Base-by-base conservation (phyloP, 1,284 basidiomycete genomes). In the Butyriboletus appendiculatus region DNA sequence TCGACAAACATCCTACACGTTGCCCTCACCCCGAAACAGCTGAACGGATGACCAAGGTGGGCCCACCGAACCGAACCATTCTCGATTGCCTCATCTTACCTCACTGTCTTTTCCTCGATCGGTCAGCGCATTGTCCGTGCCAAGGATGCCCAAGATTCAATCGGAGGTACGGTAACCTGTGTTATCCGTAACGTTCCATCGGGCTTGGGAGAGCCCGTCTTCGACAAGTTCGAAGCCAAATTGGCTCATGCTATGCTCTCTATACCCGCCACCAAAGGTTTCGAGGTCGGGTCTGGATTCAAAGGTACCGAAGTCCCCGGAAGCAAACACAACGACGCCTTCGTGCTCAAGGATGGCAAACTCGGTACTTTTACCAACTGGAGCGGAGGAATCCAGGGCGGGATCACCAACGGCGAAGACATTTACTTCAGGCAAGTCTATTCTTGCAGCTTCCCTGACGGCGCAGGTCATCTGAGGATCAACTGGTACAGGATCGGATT, bases 181-280 rank as follows among this genome's bases (percentile, higher is more conserved):
- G 92, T 99, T 39, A 92, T 99, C 66, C 90, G 96, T 50, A 85
- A 88, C 60, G 85, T 91, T 7, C 96, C 97, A 39, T 75, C 88
- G 18, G 97, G 97, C 3, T 84, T 99, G 35, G 97, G 97, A 52
- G 97, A 99, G 74, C 97, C 97, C 43, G 92, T 94, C 54, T 99
- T 99, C 72, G 96, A 99, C 82, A 99, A 99, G 78, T 88, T 99
- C 69, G 97, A 98, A 74, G 97, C 97, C 33, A 86, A 88, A 63
- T 86, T 99, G 55, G 97, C 85, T 4, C 97, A 99, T 71, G 97
- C 97, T 16, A 99, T 99, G 96, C 84, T 99, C 54, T 96, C 92
- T 57, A 98, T 99, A 67, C 97, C 97, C 33, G 96, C 97, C 8
- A 99, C 97, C 54, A 99, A 99, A 72, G 95, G 86, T 5, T 99